Base-by-base conservation (phyloP, 768 basidiomycete species). In the Sarcodon aspratus region DNA sequence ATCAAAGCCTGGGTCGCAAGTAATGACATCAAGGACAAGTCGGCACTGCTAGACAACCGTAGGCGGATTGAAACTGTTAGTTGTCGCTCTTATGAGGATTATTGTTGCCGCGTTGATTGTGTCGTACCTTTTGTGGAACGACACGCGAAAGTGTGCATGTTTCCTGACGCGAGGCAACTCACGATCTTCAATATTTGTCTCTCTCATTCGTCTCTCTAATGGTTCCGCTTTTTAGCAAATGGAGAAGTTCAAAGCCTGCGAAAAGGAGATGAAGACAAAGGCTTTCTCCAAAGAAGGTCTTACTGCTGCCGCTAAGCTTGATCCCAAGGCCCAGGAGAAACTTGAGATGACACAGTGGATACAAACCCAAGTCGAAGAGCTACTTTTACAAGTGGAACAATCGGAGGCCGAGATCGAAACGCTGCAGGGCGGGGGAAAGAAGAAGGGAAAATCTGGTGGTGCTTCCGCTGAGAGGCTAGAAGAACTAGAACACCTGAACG, bases 241-340 rank as follows among this genome's bases (percentile, higher is more conserved):
- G 96, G 96, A 99, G 72, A 94, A 92, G 63, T 99, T 99, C 80
- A 99, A 99, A 61, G 95, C 95, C 18, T 93, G 94, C 69, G 96
- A 99, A 72, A 99, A 98, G 72, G 96, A 99, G 69, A 98, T 98
- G 95, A 99, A 99, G 77, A 98, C 96, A 50, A 99, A 99, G 66
- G 96, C 96, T 0, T 99, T 98, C 68, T 97, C 94, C 15, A 99
- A 98, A 62, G 96, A 98, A 66, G 96, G 96, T 37, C 75, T 99
- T 37, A 96, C 85, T 52, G 90, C 93, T 52, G 90, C 92, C 9
- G 78, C 90, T 35, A 92, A 89, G 60, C 81, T 98, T 18, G 96
- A 98, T 66, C 96, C 96, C 48, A 93, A 91, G 61, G 92, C 95
- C 50, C 92, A 96, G 69, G 92, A 94, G 67, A 97, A 97, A 67